Evolutionary conservation across 306 rosid genomes (phyloP), one percentile per base, ranked within the genome.

Genomic region (Cucumis hystrix): DNA sequence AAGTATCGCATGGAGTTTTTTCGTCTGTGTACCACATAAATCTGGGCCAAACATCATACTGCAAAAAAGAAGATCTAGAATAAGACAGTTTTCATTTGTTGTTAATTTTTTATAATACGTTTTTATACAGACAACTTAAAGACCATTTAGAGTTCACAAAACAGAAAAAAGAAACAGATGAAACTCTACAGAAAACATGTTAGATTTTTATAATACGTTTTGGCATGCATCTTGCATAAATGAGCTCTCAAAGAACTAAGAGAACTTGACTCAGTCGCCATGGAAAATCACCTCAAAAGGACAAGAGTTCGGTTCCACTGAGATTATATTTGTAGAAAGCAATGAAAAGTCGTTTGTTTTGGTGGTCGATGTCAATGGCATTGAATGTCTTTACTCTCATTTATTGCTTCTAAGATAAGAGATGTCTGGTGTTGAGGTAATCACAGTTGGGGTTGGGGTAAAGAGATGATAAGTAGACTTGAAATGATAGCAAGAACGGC

Each of bases 11-110:
- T 95, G 99, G 81, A 95, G 98, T 83, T 92, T 95, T 92, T 95
- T 95, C 41, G 93, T 89, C 80, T 95, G 96, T 0, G 98, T 86
- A 75, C 99, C 98, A 74, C 99, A 95, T 80, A 95, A 12, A 88
- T 95, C 99, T 62, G 99, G 99, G 80, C 99, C 99, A 82, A 95
- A 92, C 99, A 95, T 95, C 41, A 95, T 58, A 80, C 99, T 95
- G 59, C 76, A 52, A 49, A 49, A 77, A 47, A 0, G 8, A 52
- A 30, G 25, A 33, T 65, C 79, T 58, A 35, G 28, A 76, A 76
- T 45, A 14, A 77, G 76, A 28, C 10, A n/a, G 9, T 28, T 54
- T 72, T 28, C 41, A 47, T 49, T 49, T 25, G 9, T 10, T 52
- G n/a, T 52, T 16, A 52, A 52, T 12, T 47, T 45, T 69, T 12